A percentile compares a stretch with the other conserved stretches of the same genome.
phyloP scores from a whole-genome alignment of 1,284 basidiomycete genomes.

The Amylostereum chailletii region DNA sequence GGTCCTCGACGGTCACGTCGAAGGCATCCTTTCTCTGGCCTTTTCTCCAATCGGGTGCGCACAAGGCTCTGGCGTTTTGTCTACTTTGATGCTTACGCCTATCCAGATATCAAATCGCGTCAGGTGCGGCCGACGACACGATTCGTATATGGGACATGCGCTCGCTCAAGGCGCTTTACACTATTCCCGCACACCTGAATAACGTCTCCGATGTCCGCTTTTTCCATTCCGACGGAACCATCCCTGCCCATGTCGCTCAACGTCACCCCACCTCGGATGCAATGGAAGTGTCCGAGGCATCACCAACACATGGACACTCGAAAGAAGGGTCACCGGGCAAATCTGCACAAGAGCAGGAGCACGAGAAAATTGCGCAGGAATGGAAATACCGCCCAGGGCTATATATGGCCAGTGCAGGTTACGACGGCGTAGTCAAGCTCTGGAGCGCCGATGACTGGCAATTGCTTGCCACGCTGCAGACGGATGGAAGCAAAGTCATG shows the following conservation, averaged over 20 bases:
- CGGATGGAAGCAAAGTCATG: slow-evolving; percentile 97
- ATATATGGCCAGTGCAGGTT: slow-evolving; percentile 90
- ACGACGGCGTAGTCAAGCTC: slow-evolving; percentile 91
- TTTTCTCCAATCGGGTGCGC: slow-evolving; percentile 93
- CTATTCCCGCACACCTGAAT: slow-evolving; percentile 92
- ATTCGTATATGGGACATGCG: slow-evolving; percentile 99
- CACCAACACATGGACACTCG: slow-evolving; percentile 1
- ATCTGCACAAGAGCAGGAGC: slow-evolving; percentile 4
- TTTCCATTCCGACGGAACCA: slow-evolving; percentile 56
- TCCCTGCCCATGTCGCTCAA: slow-evolving; percentile 14
- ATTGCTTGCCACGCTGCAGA: slow-evolving; percentile 78
- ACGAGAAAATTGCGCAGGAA: slow-evolving; percentile 31
- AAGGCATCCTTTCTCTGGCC: slow-evolving; percentile 85
- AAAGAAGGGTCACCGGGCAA: slow-evolving; percentile 7
- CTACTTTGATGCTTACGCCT: slow-evolving; percentile 8
- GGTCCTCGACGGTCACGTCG: slow-evolving; percentile 96
- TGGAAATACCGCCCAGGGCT: slow-evolving; percentile 78
- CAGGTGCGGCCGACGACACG: slow-evolving; percentile 94
- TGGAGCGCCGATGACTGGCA: slow-evolving; percentile 99
- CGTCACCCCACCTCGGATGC: slow-evolving; percentile 33
- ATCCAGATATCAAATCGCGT: slow-evolving; percentile 88
- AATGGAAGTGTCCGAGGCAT: slow-evolving; percentile 3
- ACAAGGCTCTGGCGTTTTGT: slow-evolving; percentile 9
- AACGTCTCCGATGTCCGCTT: slow-evolving; percentile 94
- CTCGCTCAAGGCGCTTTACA: slow-evolving; percentile 85